phyloP scores from a whole-genome alignment of 179 eudicot genomes.

The Silene coronaria region DNA sequence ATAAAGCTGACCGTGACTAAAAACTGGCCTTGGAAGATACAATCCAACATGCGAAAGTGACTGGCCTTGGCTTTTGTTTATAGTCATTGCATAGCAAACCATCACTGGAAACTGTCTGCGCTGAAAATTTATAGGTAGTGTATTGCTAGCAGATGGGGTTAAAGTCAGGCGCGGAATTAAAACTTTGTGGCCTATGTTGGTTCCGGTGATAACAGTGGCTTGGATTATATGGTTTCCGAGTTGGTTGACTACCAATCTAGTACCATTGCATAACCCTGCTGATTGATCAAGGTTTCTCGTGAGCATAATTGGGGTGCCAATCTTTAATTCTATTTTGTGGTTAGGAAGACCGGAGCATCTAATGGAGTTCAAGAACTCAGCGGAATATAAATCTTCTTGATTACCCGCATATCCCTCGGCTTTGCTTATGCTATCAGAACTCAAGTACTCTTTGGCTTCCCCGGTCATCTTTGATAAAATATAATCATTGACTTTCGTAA shows the following conservation, averaged over 20 bases:
- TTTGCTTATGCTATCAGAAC: too few relatives aligned
- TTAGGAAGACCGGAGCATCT: neutral
- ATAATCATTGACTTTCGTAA: too few relatives aligned
- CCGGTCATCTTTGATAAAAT: too few relatives aligned
- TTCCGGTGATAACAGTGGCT: neutral
- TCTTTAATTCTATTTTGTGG: neutral
- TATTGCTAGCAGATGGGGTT: neutral
- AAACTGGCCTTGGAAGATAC: neutral
- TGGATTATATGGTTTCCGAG: neutral
- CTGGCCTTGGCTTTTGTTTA: neutral
- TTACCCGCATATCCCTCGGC: too few relatives aligned
- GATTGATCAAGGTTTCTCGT: neutral
- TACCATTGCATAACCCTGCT: neutral
- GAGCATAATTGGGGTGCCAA: constrained; percentile 7
- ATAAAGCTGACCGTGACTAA: neutral
- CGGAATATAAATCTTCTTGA: too few relatives aligned
- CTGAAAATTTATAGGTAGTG: neutral
- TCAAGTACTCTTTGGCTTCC: too few relatives aligned
- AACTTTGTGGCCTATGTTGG: neutral
- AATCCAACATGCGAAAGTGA: constrained; percentile 3
- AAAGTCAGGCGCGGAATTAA: neutral
- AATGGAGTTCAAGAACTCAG: neutral
- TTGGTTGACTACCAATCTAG: neutral
- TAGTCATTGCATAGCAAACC: neutral
- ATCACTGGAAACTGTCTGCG: neutral